phyloP scores from a whole-genome alignment of 1,284 basidiomycete genomes.

The Phellinidium pouzarii region DNA sequence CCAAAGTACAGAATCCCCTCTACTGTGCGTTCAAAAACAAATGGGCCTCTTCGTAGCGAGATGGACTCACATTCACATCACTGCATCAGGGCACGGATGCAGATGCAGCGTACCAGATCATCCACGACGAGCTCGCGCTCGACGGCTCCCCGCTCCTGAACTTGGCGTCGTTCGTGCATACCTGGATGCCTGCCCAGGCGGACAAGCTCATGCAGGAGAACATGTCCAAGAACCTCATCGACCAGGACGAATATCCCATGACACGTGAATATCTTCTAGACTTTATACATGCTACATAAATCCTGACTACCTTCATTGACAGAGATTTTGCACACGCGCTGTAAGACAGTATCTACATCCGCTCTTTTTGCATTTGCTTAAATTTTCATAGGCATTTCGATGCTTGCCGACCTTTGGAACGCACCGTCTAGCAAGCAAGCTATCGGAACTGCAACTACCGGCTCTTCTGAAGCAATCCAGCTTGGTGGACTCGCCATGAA shows the following conservation, averaged over 20 bases:
- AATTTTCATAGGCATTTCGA: constrained; percentile 49
- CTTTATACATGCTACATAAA: constrained; percentile 6
- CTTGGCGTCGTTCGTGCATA: constrained; percentile 70
- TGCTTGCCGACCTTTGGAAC: constrained; percentile 91
- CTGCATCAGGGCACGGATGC: constrained; percentile 42
- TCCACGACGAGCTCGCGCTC: constrained; percentile 78
- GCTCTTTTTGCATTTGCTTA: constrained; percentile 1
- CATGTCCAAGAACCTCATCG: constrained; percentile 85
- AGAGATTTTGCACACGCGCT: constrained; percentile 77
- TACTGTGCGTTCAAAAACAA: constrained; percentile 37
- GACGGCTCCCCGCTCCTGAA: constrained; percentile 79
- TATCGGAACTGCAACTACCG: constrained; percentile 90
- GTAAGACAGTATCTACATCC: constrained; percentile 31
- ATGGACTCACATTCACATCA: constrained; percentile 1
- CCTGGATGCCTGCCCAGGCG: constrained; percentile 56
- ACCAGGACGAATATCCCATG: constrained; percentile 88
- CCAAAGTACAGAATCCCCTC: constrained; percentile 64
- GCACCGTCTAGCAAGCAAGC: constrained; percentile 69
- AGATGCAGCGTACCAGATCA: constrained; percentile 68
- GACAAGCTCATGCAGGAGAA: constrained; percentile 78
- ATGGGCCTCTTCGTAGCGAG: not conserved
- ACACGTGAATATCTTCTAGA: constrained; percentile 44
- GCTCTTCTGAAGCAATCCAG: constrained; percentile 90
- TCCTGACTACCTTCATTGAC: constrained; percentile 6
- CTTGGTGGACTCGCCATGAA: constrained; percentile 95